These are phyloP conservation scores for Nosema muscidifuracis DNA, from an alignment of 371 early-diverging fungal genomes.

Conservation along the genomic window DNA sequence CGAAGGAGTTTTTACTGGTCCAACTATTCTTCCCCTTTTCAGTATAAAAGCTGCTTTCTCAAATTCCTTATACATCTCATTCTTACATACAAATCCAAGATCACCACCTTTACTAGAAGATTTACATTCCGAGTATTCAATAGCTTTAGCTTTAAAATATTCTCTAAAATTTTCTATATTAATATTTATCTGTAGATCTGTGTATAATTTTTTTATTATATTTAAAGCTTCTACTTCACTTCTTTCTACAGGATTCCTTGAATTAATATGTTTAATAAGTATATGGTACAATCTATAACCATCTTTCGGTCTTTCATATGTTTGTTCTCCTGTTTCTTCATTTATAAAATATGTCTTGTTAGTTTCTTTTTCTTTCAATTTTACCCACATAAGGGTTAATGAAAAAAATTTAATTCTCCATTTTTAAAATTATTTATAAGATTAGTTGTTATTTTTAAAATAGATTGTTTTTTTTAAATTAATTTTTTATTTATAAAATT, in stretches of 20 bases:
- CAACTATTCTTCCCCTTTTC: conserved; percentile 72
- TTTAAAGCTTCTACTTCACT: conserved; percentile 74
- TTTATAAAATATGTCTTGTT: conserved; percentile 77
- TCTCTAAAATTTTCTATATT: conserved; percentile 64
- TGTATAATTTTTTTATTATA: conserved; percentile 64
- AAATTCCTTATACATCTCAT: conserved; percentile 75
- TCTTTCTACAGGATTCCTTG: conserved; percentile 76
- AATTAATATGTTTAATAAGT: conserved; percentile 76
- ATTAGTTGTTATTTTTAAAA: too few species aligned
- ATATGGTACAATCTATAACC: conserved; percentile 72
- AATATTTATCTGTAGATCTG: conserved; percentile 63
- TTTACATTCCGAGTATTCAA: conserved; percentile 73
- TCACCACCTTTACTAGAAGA: conserved; percentile 78
- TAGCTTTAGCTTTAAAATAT: conserved; percentile 66
- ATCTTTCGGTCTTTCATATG: conserved; percentile 71
- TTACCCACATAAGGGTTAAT: conserved; percentile 22
- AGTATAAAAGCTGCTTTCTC: conserved; percentile 78
- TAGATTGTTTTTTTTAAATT: too few species aligned
- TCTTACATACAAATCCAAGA: conserved; percentile 73
- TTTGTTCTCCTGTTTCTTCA: conserved; percentile 69
- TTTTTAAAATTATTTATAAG: too few species aligned
- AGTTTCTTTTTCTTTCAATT: conserved; percentile 65
- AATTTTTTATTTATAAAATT: too few species aligned
- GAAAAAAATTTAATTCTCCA: too few species aligned
- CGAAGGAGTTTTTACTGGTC: conserved; percentile 76